These are phyloP conservation scores for Adenanthera pavonina DNA, from an alignment of 306 rosid genomes.

Conservation along the genomic window DNA sequence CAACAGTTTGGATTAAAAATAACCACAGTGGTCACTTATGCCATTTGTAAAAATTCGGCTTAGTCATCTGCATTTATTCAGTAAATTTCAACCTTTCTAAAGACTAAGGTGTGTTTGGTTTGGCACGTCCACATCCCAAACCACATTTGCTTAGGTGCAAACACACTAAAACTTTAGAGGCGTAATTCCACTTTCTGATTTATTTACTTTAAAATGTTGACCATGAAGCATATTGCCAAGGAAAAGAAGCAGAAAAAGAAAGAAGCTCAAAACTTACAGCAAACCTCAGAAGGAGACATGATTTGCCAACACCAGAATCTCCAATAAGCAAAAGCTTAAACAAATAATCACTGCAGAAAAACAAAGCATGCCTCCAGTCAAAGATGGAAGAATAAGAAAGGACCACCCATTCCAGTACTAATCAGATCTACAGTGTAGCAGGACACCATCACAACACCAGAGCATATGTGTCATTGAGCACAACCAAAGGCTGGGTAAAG, in stretches of 20 bases:
- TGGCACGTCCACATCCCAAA: not conserved
- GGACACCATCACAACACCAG: conserved; percentile 24
- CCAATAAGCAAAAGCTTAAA: conserved; percentile 97
- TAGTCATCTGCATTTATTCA: not conserved
- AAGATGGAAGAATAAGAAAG: conserved; percentile 11
- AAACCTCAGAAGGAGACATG: conserved; percentile 97
- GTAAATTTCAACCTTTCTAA: not conserved
- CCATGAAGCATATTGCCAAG: not conserved
- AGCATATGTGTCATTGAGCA: conserved; percentile 19
- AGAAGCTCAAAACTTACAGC: conserved; percentile 74
- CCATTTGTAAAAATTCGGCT: conserved; percentile 3
- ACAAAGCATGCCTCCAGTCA: conserved; percentile 21
- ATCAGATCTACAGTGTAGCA: not conserved
- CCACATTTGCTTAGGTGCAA: not conserved
- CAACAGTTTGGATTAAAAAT: conserved; percentile 13
- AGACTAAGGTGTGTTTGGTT: not conserved
- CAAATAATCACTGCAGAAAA: conserved; percentile 79
- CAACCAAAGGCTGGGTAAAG: conserved; percentile 16
- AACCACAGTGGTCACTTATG: not conserved
- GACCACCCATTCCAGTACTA: conserved; percentile 5
- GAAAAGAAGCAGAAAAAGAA: conserved; percentile 22
- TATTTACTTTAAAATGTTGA: not conserved
- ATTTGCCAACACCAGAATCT: conserved; percentile 99
- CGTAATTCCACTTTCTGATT: conserved; percentile 17
- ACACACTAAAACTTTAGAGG: not conserved